These are phyloP conservation scores for Suillus ampliporus DNA, from an alignment of 768 basidiomycete genomes.

Conservation along the genomic window DNA sequence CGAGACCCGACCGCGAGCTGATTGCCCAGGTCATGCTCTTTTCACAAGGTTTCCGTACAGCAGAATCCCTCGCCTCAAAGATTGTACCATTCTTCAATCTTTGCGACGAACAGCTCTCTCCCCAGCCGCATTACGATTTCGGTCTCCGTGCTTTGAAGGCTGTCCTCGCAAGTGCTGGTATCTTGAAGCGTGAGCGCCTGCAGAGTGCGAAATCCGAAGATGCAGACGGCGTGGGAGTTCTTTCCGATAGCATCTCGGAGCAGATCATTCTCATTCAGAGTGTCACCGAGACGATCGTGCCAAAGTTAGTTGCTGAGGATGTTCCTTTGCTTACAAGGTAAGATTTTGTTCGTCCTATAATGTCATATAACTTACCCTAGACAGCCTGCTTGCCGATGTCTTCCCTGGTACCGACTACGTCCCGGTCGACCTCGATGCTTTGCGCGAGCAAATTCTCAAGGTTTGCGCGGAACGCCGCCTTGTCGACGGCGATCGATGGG, in stretches of 20 bases:
- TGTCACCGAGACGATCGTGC: slow-evolving; percentile 97
- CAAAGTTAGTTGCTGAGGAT: slow-evolving; percentile 96
- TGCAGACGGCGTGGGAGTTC: slow-evolving; percentile 49
- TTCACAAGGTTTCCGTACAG: slow-evolving; percentile 98
- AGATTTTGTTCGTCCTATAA: slow-evolving; percentile 23
- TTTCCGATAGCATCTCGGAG: slow-evolving; percentile 81
- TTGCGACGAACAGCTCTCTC: slow-evolving; percentile 95
- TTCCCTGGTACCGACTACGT: slow-evolving; percentile 95
- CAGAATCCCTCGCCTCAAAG: slow-evolving; percentile 96
- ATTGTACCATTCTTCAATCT: slow-evolving; percentile 99
- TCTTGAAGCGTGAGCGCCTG: slow-evolving; percentile 91
- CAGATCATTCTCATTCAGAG: slow-evolving; percentile 98
- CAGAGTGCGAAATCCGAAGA: slow-evolving; percentile 50
- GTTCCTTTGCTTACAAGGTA: slow-evolving; percentile 93
- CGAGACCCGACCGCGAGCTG: slow-evolving; percentile 95
- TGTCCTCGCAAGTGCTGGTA: slow-evolving; percentile 95
- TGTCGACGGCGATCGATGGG: slow-evolving; percentile 88
- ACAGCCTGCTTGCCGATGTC: slow-evolving; percentile 90
- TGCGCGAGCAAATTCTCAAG: slow-evolving; percentile 84
- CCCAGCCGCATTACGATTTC: slow-evolving; percentile 99
- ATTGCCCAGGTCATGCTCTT: slow-evolving; percentile 99
- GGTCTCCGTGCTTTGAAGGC: slow-evolving; percentile 97
- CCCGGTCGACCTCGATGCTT: slow-evolving; percentile 85
- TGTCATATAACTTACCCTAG: not conserved
- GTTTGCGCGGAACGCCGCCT: slow-evolving; percentile 88